Evolutionary conservation across 768 basidiomycete species (phyloP).

Genomic region (Naganishia friedmannii): DNA sequence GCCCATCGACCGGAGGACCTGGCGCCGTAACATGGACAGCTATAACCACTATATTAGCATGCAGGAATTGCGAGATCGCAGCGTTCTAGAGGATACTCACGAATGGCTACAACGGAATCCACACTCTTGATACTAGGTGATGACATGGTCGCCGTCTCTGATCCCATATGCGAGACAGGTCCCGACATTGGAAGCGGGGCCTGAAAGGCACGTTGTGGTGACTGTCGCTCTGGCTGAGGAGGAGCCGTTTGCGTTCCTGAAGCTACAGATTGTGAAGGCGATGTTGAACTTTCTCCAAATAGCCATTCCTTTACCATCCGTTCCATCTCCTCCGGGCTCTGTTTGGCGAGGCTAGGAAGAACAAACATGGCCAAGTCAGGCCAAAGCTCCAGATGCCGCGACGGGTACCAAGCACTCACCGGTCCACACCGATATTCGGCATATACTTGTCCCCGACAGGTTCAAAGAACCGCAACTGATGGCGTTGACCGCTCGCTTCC

Average conservation of each 20-base stretch:
- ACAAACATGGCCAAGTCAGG: conserved; percentile 15
- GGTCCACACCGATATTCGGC: conserved; percentile 63
- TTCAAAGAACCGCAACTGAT: conserved; percentile 79
- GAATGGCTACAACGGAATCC: not conserved
- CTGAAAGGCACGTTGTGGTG: not conserved
- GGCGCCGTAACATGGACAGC: conserved; percentile 36
- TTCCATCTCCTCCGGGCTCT: conserved; percentile 60
- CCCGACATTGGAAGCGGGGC: not conserved
- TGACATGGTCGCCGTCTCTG: not conserved
- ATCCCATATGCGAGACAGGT: not conserved
- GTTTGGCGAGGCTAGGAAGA: conserved; percentile 52
- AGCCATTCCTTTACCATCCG: conserved; percentile 74
- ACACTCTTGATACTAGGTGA: not conserved
- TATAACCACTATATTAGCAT: not conserved
- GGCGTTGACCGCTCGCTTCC: conserved; percentile 69
- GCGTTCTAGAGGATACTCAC: not conserved
- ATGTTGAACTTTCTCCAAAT: conserved; percentile 52
- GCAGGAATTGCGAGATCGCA: not conserved
- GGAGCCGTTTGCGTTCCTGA: not conserved
- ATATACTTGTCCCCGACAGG: conserved; percentile 73
- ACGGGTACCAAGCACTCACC: conserved; percentile 34
- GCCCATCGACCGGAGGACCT: conserved; percentile 42
- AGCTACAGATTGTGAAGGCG: not conserved
- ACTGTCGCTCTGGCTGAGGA: conserved; percentile 5
- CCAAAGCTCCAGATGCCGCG: too few species aligned